These are phyloP conservation scores for Mycena metata DNA, from an alignment of 768 basidiomycete species.

Conservation along the genomic window DNA sequence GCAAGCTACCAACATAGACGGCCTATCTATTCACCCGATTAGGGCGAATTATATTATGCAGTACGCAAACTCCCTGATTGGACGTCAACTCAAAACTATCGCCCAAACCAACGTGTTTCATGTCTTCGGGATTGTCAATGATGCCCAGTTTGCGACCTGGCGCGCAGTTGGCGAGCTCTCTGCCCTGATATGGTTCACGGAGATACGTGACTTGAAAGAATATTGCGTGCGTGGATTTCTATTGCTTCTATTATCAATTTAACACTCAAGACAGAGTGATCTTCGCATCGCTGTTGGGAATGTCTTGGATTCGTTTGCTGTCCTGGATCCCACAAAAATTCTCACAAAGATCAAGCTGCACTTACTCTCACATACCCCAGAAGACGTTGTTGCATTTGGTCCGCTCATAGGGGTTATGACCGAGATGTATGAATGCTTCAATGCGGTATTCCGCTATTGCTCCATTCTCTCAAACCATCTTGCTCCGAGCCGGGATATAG, in stretches of 20 bases:
- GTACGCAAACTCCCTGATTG: conserved; percentile 46
- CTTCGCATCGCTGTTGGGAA: conserved; percentile 8
- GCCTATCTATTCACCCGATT: conserved; percentile 27
- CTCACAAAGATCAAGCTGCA: conserved; percentile 18
- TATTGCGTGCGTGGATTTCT: conserved; percentile 40
- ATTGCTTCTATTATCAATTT: background rate
- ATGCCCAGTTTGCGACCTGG: conserved; percentile 42
- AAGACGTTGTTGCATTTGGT: conserved; percentile 9
- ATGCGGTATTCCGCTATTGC: conserved; percentile 14
- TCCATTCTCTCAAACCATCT: conserved; percentile 25
- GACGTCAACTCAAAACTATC: conserved; percentile 47
- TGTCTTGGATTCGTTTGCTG: conserved; percentile 20
- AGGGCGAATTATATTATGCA: conserved; percentile 46
- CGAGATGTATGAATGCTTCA: conserved; percentile 27
- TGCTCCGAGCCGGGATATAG: conserved; percentile 23
- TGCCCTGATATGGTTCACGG: conserved; percentile 47
- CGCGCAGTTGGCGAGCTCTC: conserved; percentile 37
- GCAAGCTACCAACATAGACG: conserved; percentile 40
- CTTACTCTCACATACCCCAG: background rate
- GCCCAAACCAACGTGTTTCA: conserved; percentile 45
- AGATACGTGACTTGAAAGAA: conserved; percentile 39
- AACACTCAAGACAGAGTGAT: background rate
- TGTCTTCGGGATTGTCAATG: conserved; percentile 41
- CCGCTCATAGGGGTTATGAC: conserved; percentile 9
- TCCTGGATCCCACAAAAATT: conserved; percentile 18